Conservation (phyloP, 176 grass and related monocot genomes). For the Metroxylon sagu region DNA sequence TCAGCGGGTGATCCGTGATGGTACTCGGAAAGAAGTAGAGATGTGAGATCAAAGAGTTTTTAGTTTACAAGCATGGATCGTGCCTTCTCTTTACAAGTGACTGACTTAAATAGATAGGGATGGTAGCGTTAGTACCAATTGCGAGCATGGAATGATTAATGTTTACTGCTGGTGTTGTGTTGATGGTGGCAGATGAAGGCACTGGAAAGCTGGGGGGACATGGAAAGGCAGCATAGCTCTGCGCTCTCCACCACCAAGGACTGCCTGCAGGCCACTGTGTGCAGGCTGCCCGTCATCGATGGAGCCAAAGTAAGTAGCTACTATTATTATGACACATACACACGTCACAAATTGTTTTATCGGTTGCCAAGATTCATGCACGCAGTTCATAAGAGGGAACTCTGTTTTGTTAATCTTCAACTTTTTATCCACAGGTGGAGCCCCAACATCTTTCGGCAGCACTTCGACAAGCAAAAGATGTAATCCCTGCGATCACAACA, state of each 20-base stretch:
- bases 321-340: background rate
- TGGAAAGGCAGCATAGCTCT: constrained; percentile 22
- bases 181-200: constrained; percentile 25
- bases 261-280: constrained; percentile 29
- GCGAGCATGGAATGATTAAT: no score
- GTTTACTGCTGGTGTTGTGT: no score
- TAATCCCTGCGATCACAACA: constrained; percentile 8
- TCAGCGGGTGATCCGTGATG: no score
- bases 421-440: constrained; percentile 15
- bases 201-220: constrained; percentile 32
- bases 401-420: no score
- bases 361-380: no score
- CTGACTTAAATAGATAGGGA: no score
- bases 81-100: no score
- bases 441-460: constrained; percentile 6
- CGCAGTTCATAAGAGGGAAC: no score
- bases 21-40: no score
- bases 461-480: constrained; percentile 26
- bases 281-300: constrained; percentile 33
- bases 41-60: no score
- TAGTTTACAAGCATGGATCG: no score
- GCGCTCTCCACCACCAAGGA: constrained; percentile 23
- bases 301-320: constrained; percentile 29
- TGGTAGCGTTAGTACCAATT: no score
- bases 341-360: background rate